phyloP scores from a whole-genome alignment of 2,329 filamentous ascomycete genomes.

The Aspergillus pseudoglaucus region DNA sequence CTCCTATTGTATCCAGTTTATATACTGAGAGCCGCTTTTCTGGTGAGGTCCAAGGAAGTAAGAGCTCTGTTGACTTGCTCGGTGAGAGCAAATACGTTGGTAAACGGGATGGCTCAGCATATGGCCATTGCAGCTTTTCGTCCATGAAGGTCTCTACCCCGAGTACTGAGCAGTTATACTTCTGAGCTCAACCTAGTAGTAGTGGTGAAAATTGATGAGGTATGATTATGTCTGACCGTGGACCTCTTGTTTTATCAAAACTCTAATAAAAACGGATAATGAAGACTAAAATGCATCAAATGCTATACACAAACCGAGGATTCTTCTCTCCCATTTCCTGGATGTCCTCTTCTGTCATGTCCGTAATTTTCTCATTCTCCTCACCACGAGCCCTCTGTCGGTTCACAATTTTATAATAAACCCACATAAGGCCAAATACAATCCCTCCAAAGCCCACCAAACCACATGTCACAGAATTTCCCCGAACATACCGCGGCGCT shows the following conservation, averaged over 20 bases:
- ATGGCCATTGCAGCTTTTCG: background rate
- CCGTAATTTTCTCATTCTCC: conserved; percentile 33
- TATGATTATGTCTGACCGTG: background rate
- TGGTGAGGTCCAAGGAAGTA: background rate
- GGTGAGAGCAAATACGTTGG: background rate
- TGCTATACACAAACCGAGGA: conserved; percentile 35
- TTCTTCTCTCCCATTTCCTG: conserved; percentile 39
- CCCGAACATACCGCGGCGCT: conserved; percentile 53
- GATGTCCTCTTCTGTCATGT: conserved; percentile 37
- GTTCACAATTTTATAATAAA: conserved; percentile 48
- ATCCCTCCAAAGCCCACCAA: conserved; percentile 51
- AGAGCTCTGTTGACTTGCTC: background rate
- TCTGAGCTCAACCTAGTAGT: background rate
- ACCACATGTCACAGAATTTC: conserved; percentile 56
- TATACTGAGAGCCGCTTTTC: too few relatives aligned
- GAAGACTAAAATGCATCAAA: conserved; percentile 14
- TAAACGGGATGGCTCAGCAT: background rate
- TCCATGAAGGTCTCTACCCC: background rate
- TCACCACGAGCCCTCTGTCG: conserved; percentile 29
- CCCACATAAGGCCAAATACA: conserved; percentile 51
- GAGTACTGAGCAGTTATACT: background rate
- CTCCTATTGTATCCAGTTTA: too few relatives aligned
- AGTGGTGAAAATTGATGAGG: too few relatives aligned
- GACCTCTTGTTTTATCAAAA: background rate
- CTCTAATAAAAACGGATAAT: background rate